Evolutionary conservation across 2,329 filamentous ascomycete genomes (phyloP), one percentile per base, ranked within the genome.

Genomic region (Neofusicoccum kwambonambiense): DNA sequence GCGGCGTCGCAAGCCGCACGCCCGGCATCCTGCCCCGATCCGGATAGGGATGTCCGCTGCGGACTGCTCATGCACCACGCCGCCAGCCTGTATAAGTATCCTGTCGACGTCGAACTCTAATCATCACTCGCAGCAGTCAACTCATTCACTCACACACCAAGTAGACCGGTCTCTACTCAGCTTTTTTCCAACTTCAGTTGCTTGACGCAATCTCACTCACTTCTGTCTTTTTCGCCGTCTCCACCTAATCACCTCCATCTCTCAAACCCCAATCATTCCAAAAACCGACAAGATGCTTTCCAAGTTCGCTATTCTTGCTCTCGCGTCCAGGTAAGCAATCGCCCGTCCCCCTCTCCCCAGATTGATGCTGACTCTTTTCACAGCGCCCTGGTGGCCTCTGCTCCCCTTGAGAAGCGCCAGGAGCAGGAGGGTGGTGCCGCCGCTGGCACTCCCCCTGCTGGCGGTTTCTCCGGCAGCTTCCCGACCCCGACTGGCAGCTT

Each of bases 341-440:
- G 41, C 35, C 27, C 34, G 5, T 31, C n/a, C 3, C 2, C 41
- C 1, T 8, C 37, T 1, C 9, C 0, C 34, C 61, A 11, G 7
- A 45, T 2, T 12, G n/a, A 27, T 34, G 27, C 41, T 54, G 11
- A 54, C 27, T 56, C 1, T 3, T 27, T 3, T 22, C 35, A 19
- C 61, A 64, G 61, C 51, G 50, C 41, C 50, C 61, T 64, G 4
- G 61, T 64, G 61, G 61, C 61, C 61, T 17, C 35, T n/a, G 61
- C 61, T 22, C 61, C 61, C 42, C 13, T 64, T 4, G 39, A 54
- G 22, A 45, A 60, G 56, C 56, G 51, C 49, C 39, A 63, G 22
- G 37, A 11, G 15, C 60, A 62, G 47, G 12, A 51, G 27, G 22
- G 39, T 15, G 60, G 60, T 37, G 17, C 22, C 15, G 39, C 31